Percentiles rank a stretch among this genome's conserved stretches.
Evolutionary conservation across 345 rosid genomes (phyloP).

Genomic region (Eucalyptus decipiens): DNA sequence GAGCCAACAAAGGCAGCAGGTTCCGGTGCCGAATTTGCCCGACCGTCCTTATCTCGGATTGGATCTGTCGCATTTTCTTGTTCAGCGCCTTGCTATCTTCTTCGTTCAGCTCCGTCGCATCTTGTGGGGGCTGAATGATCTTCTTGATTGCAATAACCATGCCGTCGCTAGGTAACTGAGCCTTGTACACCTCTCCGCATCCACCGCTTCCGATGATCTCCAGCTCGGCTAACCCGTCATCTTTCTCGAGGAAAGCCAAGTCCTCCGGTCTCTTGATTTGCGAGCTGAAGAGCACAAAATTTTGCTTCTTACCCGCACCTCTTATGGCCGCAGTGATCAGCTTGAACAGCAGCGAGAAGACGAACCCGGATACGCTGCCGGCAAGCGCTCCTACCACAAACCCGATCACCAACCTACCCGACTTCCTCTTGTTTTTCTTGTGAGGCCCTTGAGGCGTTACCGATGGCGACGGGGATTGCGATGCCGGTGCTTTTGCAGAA

Average conservation of each 20-base stretch:
- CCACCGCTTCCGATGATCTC: conserved; percentile 75
- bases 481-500: conserved; percentile 2
- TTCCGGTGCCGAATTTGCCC: conserved; percentile 75
- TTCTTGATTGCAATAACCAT: conserved; percentile 66
- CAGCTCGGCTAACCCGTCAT: conserved; percentile 30
- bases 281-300: conserved; percentile 56
- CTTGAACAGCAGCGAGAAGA: conserved; percentile 52
- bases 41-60: conserved; percentile 64
- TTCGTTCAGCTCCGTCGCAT: conserved; percentile 41
- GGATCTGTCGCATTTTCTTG: conserved; percentile 75
- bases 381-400: conserved; percentile 50
- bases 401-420: conserved; percentile 48
- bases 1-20: conserved; percentile 69
- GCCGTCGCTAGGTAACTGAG: conserved; percentile 55
- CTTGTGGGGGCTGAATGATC: conserved; percentile 49
- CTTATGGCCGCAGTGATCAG: conserved; percentile 21
- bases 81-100: conserved; percentile 50
- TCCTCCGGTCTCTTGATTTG: conserved; percentile 53
- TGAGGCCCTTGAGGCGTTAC: accelerated
- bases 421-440: conserved; percentile 19
- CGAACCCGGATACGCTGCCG: conserved; percentile 49
- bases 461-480: not conserved
- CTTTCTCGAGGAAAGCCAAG: conserved; percentile 71
- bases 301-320: conserved; percentile 28
- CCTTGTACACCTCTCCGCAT: conserved; percentile 76